Base-by-base conservation (phyloP, 306 rosid genomes). In the Gastrolobium bilobum region DNA sequence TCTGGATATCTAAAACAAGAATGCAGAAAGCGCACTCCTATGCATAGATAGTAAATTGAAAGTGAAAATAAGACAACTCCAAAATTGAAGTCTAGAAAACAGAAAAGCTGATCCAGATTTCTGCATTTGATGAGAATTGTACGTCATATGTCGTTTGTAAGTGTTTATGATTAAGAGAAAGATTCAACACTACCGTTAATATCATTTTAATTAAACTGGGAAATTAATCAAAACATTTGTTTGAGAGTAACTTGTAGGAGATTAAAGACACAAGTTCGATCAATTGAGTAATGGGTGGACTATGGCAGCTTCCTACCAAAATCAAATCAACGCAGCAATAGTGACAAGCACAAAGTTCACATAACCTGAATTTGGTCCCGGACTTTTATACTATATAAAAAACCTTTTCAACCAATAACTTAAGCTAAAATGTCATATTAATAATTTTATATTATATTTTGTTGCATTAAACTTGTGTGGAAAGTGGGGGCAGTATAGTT, bases 321-420 rank as follows among this genome's bases (percentile, higher is more conserved):
- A 8, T 35, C 5, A 34, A 74, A 43, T 81, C 11, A 75, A 82
- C 61, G 63, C 66, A 57, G 51, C 7, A 79, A 77, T 37, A 53
- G 60, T 38, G 73, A 71, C 82, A 68, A 51, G 37, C 37, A 42
- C 15, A 29, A 8, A 75, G 10, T n/a, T n/a, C n/a, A 20, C 26
- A 20, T 20, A 20, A 20, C 26, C 26, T 20, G 0, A 20, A 20
- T 20, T 20, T 20, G 26, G 26, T 20, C 26, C 26, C 0, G 26
- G 26, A 20, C 26, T 20, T 20, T 20, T 0, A 20, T 20, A 20
- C 0, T 20, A 20, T 20, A 20, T 20, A 20, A 20, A 20, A 20
- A 20, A n/a, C n/a, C n/a, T n/a, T n/a, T n/a, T 20, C 26, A 20
- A 20, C 26, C 26, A 20, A 20, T 20, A 20, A 20, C 26, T 20